A percentile compares a stretch with the other conserved stretches of the same genome.
phyloP scores from a whole-genome alignment of 148 eudicot genomes.

The Rhododendron mucronatum region DNA sequence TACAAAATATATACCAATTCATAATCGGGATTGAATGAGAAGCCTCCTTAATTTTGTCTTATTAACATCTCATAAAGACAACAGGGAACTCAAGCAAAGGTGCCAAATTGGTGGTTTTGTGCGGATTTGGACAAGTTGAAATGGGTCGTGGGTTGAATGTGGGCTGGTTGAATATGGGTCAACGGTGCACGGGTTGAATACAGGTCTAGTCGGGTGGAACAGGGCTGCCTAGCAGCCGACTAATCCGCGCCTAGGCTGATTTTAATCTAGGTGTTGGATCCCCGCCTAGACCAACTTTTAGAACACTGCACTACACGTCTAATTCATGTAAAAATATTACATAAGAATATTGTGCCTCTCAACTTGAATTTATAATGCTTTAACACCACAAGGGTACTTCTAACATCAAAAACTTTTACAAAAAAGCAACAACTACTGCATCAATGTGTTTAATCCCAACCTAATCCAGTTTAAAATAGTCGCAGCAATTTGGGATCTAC shows the following conservation, averaged over 20 bases:
- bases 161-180: not conserved
- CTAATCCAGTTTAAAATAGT: not conserved
- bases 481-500: not conserved
- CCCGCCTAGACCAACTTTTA: too few species aligned
- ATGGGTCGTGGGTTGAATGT: not conserved
- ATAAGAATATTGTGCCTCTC: not conserved
- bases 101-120: not conserved
- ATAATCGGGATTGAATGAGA: too few species aligned
- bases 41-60: too few species aligned
- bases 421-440: not conserved
- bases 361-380: conserved; percentile 6
- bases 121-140: not conserved
- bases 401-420: not conserved
- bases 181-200: not conserved
- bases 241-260: too few species aligned
- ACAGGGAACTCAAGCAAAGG: not conserved
- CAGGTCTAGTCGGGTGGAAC: too few species aligned
- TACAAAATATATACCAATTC: too few species aligned
- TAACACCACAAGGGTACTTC: not conserved
- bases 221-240: too few species aligned
- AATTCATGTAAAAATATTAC: not conserved
- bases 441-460: not conserved
- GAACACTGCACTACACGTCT: not conserved
- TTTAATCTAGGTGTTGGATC: too few species aligned
- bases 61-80: too few species aligned